Evolutionary conservation across 129 eudicot genomes (phyloP), one percentile per base, ranked within the genome.

Genomic region (Cynara cardunculus): DNA sequence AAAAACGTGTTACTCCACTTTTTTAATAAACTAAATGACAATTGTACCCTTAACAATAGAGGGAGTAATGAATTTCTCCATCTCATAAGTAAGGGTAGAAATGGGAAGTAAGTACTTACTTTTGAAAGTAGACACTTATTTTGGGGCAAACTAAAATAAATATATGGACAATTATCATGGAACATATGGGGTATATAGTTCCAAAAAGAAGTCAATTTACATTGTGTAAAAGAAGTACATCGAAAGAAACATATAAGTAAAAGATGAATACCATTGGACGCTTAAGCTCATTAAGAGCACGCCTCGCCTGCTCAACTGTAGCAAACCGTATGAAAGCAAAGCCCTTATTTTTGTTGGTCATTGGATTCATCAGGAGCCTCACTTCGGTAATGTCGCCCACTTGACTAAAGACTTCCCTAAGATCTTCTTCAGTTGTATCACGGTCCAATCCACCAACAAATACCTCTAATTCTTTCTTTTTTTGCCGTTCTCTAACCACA

Each of bases 401-500:
- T 30, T 81, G 61, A 85, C 77, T 49, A 73, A 85, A 85, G 18
- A 85, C 85, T 31, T 85, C 88, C 72, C 80, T 85, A 65, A 85
- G 85, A 85, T 85, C 88, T 12, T 24, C 80, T 81, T 85, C 88
- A 77, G 70, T 78, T 16, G 88, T 81, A 7, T 85, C 88, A 32
- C 88, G 85, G 72, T 85, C 88, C 49, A 85, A 73, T 5, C 88
- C 88, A 46, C 88, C 88, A 73, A 85, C 88, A 81, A 85, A 85
- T 7, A 85, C 85, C 66, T 85, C 88, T 67, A 81, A 78, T 35
- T 85, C 88, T 69, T 85, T 85, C 83, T 82, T 72, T 26, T 85
- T 85, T 69, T 81, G 85, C 75, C 88, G 78, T 32, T 85, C 88
- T 64, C 83, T 85, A 73, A 85, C 88, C 26, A 82, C 88, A 81